Evolutionary conservation across 1,284 basidiomycete genomes (phyloP).

Genomic region (Sanghuangporus sanghuang): DNA sequence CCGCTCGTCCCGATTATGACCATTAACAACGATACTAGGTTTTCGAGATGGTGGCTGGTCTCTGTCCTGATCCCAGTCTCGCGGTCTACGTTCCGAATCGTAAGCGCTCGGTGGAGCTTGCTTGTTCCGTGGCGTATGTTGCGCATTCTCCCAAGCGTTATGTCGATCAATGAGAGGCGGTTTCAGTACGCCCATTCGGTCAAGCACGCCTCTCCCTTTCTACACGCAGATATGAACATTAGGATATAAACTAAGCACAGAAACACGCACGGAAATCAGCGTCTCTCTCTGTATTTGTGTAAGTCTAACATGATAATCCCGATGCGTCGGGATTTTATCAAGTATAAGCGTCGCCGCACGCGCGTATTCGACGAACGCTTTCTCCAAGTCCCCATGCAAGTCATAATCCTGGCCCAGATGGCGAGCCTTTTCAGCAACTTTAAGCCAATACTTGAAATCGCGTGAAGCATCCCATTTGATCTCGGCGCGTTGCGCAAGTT

Average conservation of each 20-base stretch:
- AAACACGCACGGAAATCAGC: constrained; percentile 31
- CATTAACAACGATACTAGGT: constrained; percentile 3
- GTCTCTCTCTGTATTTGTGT: constrained; percentile 32
- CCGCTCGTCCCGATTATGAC: constrained; percentile 17
- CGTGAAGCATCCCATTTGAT: constrained; percentile 31
- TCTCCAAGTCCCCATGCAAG: constrained; percentile 25
- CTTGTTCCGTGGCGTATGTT: constrained; percentile 3
- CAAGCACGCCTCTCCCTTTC: constrained; percentile 25
- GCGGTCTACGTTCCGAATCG: not conserved
- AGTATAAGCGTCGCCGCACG: constrained; percentile 39
- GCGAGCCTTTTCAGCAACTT: constrained; percentile 27
- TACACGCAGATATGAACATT: constrained; percentile 12
- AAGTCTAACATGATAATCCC: constrained; percentile 31
- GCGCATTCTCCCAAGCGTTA: constrained; percentile 20
- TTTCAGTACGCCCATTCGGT: constrained; percentile 21
- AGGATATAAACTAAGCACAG: constrained; percentile 10
- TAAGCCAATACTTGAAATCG: constrained; percentile 32
- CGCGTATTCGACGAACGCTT: constrained; percentile 34
- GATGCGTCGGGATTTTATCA: constrained; percentile 36
- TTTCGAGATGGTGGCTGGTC: constrained; percentile 2
- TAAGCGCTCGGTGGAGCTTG: not conserved
- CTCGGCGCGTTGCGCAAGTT: constrained; percentile 31
- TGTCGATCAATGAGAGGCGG: constrained; percentile 21
- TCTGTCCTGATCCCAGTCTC: not conserved
- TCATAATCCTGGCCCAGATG: constrained; percentile 15